These are phyloP conservation scores for Filosporella fistucella DNA, from an alignment of 495 filamentous ascomycete species.

Conservation along the genomic window DNA sequence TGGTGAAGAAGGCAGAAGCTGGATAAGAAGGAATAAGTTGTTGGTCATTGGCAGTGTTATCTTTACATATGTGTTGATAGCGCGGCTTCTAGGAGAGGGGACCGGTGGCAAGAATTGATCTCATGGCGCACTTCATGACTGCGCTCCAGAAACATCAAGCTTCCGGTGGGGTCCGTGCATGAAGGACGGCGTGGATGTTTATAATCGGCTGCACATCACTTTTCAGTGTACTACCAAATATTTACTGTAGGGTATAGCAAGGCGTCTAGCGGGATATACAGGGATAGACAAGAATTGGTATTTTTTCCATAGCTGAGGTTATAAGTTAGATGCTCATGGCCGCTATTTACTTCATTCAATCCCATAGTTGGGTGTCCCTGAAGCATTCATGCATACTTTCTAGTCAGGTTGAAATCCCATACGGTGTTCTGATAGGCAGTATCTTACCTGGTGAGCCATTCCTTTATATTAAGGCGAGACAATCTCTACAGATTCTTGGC, in stretches of 20 bases:
- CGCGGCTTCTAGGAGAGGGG: constrained; percentile 55
- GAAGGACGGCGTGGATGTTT: not conserved
- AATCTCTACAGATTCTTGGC: too few relatives aligned
- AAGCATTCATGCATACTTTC: too few relatives aligned
- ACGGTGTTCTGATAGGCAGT: too few relatives aligned
- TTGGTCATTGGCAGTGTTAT: constrained; percentile 60
- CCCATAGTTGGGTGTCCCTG: too few relatives aligned
- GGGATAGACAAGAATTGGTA: not conserved
- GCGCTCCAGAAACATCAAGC: not conserved
- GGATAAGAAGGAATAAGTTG: constrained; percentile 74
- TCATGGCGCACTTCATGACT: not conserved
- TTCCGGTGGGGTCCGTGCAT: not conserved
- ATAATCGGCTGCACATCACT: not conserved
- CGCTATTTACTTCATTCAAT: too few relatives aligned
- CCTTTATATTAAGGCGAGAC: too few relatives aligned
- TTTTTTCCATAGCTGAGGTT: too few relatives aligned
- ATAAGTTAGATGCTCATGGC: too few relatives aligned
- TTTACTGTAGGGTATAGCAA: not conserved
- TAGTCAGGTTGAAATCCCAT: too few relatives aligned
- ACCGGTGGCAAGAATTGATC: not conserved
- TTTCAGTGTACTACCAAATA: not conserved
- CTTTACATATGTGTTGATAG: constrained; percentile 75
- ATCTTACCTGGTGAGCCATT: too few relatives aligned
- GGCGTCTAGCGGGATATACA: not conserved
- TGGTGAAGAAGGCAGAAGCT: constrained; percentile 72